Percentiles rank a stretch among this genome's conserved stretches.
phyloP scores from a whole-genome alignment of 140 eudicot genomes.

The Senecio squalidus region DNA sequence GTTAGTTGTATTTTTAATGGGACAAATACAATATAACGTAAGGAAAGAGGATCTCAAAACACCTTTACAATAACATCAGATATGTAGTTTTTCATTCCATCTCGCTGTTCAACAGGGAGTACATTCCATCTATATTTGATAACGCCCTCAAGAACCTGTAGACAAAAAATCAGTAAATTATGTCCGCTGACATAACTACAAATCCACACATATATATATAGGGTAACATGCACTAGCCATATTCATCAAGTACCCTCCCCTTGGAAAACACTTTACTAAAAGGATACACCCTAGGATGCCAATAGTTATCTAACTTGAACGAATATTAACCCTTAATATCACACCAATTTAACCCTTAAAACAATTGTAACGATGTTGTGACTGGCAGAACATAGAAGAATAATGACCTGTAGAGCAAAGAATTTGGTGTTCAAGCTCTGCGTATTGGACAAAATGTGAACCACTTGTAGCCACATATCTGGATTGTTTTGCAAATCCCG shows the following conservation, averaged over 20 bases:
- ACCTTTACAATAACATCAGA: conserved; percentile 97
- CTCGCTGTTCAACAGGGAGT: conserved; percentile 86
- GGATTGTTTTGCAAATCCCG: conserved; percentile 93
- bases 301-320: background rate
- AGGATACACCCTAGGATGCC: background rate
- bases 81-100: conserved; percentile 97
- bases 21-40: background rate
- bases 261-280: background rate
- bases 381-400: background rate
- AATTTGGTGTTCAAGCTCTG: conserved; percentile 87
- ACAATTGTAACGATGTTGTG: background rate
- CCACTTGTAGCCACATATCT: conserved; percentile 99
- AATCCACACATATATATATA: background rate
- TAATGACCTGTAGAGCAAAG: conserved; percentile 84
- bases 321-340: no score
- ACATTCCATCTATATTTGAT: conserved; percentile 98
- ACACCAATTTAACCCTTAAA: background rate
- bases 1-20: background rate
- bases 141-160: conserved; percentile 97
- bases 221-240: background rate
- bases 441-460: conserved; percentile 78
- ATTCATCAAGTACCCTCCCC: conserved; percentile 5
- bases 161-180: background rate
- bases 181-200: conserved; percentile 10
- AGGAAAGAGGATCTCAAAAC: background rate